Evolutionary conservation across 2,329 filamentous ascomycete species (phyloP).

Genomic region (Phaeosphaeriaceae sp.): DNA sequence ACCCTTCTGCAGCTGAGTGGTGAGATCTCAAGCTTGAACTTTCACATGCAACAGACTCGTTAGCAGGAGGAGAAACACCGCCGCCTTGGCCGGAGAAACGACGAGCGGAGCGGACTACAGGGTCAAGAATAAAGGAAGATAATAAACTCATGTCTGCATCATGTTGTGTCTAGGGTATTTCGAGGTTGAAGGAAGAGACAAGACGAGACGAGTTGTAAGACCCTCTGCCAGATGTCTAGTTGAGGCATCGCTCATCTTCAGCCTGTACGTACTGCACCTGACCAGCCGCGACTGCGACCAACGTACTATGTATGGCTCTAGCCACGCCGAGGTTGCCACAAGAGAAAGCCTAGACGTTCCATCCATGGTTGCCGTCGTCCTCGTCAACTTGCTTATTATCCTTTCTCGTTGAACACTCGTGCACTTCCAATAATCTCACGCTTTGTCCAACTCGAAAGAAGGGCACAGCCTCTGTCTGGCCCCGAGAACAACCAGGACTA

Average conservation of each 20-base stretch:
- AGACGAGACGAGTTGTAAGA: too few species aligned
- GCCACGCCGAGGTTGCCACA: constrained; percentile 1
- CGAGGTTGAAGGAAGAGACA: not conserved
- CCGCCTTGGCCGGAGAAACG: constrained; percentile 39
- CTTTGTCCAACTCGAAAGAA: too few species aligned
- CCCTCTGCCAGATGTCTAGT: too few species aligned
- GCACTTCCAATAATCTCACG: too few species aligned
- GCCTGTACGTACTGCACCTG: too few species aligned
- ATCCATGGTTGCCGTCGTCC: too few species aligned
- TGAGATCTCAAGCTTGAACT: constrained; percentile 17
- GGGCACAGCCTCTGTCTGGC: too few species aligned
- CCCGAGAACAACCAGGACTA: too few species aligned
- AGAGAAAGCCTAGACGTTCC: not conserved
- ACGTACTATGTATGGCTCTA: not conserved
- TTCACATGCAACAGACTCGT: constrained; percentile 36
- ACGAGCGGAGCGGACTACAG: constrained; percentile 48
- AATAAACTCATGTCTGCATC: constrained; percentile 47
- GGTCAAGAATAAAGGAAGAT: constrained; percentile 49
- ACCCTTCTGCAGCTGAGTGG: constrained; percentile 3
- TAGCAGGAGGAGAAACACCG: constrained; percentile 23
- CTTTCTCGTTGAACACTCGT: too few species aligned
- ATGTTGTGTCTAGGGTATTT: constrained; percentile 15
- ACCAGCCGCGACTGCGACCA: too few species aligned
- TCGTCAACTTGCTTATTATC: too few species aligned
- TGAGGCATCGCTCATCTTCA: too few species aligned